Percentiles rank a stretch among this genome's conserved stretches.
phyloP scores from a whole-genome alignment of 1,139 yeast genomes.

The Suhomyces choctaworum region DNA sequence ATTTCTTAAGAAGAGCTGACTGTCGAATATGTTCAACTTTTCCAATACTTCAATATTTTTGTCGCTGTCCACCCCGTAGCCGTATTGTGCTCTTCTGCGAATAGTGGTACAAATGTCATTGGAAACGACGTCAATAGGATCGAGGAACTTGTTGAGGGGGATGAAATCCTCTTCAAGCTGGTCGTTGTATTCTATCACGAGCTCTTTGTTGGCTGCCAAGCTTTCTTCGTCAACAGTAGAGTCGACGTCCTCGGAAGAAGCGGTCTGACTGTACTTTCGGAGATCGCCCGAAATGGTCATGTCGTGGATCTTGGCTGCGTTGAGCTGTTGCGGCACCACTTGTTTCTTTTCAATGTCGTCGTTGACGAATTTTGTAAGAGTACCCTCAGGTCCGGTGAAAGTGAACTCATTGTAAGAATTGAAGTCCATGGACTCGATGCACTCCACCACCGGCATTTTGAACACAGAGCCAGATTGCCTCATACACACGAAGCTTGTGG shows the following conservation, averaged over 20 bases:
- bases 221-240: conserved; percentile 37
- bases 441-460: conserved; percentile 72
- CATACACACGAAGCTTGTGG: conserved; percentile 74
- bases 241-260: conserved; percentile 31
- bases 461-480: conserved; percentile 87
- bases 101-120: conserved; percentile 70
- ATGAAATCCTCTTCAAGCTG: conserved; percentile 30
- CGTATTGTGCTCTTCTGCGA: conserved; percentile 65
- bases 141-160: conserved; percentile 36
- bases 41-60: conserved; percentile 64
- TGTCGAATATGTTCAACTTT: conserved; percentile 51
- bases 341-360: conserved; percentile 11
- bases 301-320: conserved; percentile 11
- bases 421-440: conserved; percentile 63
- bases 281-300: conserved; percentile 20
- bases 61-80: conserved; percentile 73
- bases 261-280: conserved; percentile 23
- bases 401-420: conserved; percentile 73
- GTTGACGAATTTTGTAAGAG: conserved; percentile 40
- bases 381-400: conserved; percentile 64
- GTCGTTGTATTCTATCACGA: conserved; percentile 19
- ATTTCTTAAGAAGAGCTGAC: conserved; percentile 61
- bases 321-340: conserved; percentile 1
- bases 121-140: conserved; percentile 42
- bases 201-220: conserved; percentile 16